These are phyloP conservation scores for Albizia julibrissin DNA, from an alignment of 306 rosid species.

Conservation along the genomic window DNA sequence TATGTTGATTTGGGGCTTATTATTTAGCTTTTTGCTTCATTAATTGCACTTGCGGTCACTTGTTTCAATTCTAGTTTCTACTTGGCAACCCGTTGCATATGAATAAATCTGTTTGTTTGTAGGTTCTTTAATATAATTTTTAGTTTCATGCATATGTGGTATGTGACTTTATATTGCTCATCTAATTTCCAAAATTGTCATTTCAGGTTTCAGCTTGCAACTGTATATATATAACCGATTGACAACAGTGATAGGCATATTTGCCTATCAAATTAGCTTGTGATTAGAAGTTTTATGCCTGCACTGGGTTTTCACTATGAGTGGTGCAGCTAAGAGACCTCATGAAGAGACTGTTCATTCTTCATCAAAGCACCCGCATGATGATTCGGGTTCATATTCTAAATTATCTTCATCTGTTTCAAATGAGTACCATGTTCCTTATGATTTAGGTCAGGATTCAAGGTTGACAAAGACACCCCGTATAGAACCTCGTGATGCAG, in stretches of 20 bases:
- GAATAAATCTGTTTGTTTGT: neutral
- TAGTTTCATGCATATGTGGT: neutral
- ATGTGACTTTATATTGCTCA: neutral
- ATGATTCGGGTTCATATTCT: slow-evolving; percentile 62
- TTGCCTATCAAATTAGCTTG: slow-evolving; percentile 11
- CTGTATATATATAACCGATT: neutral
- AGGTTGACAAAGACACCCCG: slow-evolving; percentile 61
- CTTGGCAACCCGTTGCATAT: neutral
- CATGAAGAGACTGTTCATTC: slow-evolving; percentile 73
- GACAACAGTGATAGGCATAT: neutral
- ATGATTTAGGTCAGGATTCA: slow-evolving; percentile 66
- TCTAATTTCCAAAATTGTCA: neutral
- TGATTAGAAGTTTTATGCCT: slow-evolving; percentile 21
- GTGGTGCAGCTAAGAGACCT: slow-evolving; percentile 74
- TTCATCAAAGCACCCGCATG: slow-evolving; percentile 69
- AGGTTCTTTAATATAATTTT: neutral
- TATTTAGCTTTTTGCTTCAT: neutral
- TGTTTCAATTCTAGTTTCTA: neutral
- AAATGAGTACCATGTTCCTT: slow-evolving; percentile 61
- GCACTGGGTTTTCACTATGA: slow-evolving; percentile 53
- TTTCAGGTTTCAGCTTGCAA: neutral
- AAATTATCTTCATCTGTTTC: slow-evolving; percentile 61
- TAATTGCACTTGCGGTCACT: neutral
- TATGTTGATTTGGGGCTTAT: neutral
- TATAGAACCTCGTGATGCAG: slow-evolving; percentile 71